phyloP scores from a whole-genome alignment of 176 grass and related monocot species.

The Zoysia pacifica region DNA sequence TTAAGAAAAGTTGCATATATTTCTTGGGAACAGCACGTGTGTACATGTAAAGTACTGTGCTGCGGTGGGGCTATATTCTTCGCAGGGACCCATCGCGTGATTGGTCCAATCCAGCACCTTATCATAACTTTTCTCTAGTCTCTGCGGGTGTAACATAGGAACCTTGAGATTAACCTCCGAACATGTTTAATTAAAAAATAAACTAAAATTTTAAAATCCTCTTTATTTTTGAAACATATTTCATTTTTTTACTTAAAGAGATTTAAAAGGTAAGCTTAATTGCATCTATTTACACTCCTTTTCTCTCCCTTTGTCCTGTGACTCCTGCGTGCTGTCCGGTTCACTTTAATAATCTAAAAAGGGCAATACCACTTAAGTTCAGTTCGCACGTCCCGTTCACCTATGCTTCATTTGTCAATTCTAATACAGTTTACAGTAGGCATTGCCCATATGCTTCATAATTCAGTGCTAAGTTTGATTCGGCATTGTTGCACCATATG shows the following conservation, averaged over 20 bases:
- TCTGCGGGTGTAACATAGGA: no score
- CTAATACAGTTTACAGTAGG: neutral
- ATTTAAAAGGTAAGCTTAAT: no score
- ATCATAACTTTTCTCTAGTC: neutral
- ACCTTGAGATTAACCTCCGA: no score
- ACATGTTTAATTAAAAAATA: no score
- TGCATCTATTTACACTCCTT: no score
- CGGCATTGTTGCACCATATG: neutral
- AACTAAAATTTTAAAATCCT: no score
- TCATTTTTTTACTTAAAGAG: no score
- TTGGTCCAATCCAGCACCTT: neutral
- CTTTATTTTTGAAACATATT: no score
- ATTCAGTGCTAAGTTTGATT: no score
- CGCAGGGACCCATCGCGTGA: neutral
- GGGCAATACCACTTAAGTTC: conserved; percentile 34
- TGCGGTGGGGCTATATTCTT: neutral
- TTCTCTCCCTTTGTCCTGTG: neutral
- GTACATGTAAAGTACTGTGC: neutral
- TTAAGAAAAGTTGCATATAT: no score
- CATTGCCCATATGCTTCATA: no score
- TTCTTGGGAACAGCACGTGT: no score
- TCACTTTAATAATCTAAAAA: conserved; percentile 1
- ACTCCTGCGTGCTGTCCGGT: neutral
- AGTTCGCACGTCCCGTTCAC: neutral
- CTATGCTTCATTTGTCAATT: neutral